Conservation (phyloP, 2,329 filamentous ascomycete species). For the Stagonosporopsis cucurbitacearum region DNA sequence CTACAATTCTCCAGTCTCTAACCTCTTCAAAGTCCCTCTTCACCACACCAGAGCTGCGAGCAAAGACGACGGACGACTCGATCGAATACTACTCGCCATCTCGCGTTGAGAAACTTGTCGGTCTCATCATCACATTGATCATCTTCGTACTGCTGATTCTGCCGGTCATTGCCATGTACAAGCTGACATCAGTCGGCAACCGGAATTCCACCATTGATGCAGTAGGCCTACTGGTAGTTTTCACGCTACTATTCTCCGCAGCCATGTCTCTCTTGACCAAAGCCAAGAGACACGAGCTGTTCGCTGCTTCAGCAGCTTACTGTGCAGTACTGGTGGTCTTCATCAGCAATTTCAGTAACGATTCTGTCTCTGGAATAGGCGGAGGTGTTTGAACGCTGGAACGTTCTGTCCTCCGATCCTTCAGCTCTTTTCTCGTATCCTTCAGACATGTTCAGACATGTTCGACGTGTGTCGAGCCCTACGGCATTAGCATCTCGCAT, state of each 20-base stretch:
- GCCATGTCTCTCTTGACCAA: conserved; percentile 45
- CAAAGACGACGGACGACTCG: conserved; percentile 33
- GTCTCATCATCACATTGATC: conserved; percentile 45
- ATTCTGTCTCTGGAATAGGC: not conserved
- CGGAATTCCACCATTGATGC: conserved; percentile 45
- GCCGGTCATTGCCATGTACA: conserved; percentile 48
- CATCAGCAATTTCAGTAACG: conserved; percentile 44
- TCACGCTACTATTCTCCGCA: conserved; percentile 46
- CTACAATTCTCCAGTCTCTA: too few species aligned
- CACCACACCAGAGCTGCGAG: conserved; percentile 38
- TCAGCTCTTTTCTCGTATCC: too few species aligned
- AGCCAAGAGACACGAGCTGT: conserved; percentile 45
- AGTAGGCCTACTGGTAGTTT: conserved; percentile 50
- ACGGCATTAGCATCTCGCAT: too few species aligned
- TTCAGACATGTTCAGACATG: too few species aligned
- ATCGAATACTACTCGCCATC: conserved; percentile 38
- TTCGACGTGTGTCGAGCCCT: too few species aligned
- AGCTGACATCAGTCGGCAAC: conserved; percentile 36
- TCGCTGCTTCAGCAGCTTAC: conserved; percentile 46
- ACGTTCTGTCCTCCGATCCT: too few species aligned
- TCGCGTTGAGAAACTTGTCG: conserved; percentile 44
- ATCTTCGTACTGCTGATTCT: conserved; percentile 49
- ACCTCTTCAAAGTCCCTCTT: conserved; percentile 21
- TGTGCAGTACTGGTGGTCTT: conserved; percentile 49
- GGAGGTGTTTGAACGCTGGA: too few species aligned